Conservation (phyloP, 2,329 filamentous ascomycete genomes). For the Fusarium beomiforme region DNA sequence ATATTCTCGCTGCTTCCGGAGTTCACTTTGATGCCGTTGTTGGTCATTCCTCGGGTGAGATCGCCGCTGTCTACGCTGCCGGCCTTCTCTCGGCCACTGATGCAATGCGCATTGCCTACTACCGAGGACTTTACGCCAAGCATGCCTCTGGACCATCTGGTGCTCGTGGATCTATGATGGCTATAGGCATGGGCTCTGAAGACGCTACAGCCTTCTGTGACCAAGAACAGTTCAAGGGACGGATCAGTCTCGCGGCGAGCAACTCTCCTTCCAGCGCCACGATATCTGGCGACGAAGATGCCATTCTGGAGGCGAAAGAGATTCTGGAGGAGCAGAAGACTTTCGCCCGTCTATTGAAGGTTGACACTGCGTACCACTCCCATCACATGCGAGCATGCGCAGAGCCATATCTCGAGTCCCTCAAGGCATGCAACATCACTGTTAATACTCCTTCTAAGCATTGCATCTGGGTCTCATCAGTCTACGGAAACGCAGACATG, state of each 20-base stretch:
- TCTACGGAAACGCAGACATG: background rate
- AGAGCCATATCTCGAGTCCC: background rate
- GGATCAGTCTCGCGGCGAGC: background rate
- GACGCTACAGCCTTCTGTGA: background rate
- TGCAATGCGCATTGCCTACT: conserved; percentile 7
- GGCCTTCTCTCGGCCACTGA: background rate
- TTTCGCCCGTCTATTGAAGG: background rate
- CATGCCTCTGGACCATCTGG: background rate
- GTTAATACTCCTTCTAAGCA: background rate
- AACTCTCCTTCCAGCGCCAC: conserved; percentile 1
- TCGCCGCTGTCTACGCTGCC: background rate
- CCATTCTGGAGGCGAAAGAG: background rate
- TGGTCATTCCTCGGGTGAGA: conserved; percentile 8
- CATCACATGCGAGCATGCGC: background rate
- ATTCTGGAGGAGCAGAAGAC: background rate
- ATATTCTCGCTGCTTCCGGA: background rate
- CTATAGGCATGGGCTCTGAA: background rate
- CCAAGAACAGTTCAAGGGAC: background rate
- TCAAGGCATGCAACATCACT: background rate
- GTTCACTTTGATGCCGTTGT: background rate
- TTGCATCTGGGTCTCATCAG: background rate
- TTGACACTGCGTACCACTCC: conserved; percentile 6
- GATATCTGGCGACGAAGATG: conserved; percentile 1
- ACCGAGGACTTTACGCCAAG: background rate
- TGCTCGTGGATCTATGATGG: background rate